Evolutionary conservation across 768 basidiomycete species (phyloP), one percentile per base, ranked within the genome.

Genomic region (Strobilomyces dryophilus): DNA sequence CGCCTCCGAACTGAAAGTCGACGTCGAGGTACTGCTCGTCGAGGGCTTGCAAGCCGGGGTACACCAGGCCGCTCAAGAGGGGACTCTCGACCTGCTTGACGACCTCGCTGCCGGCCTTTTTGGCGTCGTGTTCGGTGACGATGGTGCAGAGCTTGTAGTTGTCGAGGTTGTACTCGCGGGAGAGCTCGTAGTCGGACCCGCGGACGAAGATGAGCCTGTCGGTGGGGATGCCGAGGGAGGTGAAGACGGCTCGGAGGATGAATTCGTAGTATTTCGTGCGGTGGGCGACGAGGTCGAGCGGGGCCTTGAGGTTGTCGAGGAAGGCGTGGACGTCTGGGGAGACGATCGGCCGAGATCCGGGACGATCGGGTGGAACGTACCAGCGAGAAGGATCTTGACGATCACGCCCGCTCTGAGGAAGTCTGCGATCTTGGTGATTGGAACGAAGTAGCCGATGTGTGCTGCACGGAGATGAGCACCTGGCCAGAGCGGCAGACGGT

Each of bases 91-190:
- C 90, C 70, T 98, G 95, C 71, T 98, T 98, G 61, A 99, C 97
- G 51, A 98, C 97, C 68, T 98, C 97, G 2, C 97, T 95, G 6
- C 97, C 97, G 0, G 97, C 97, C 71, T 97, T 97, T 69, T 95
- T 95, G 24, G 95, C 93, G 60, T 98, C 97, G 70, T 95, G 94
- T 61, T 98, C 92, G 2, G 92, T 84, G 18, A 95, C 93, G 54
- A 83, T 86, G n/a, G 95, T 83, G 62, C 87, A 90, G 45, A 98
- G 81, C 61, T 81, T 81, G 83, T 93, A 98, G 65, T 95, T 90
- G 73, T 98, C 97, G 64, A 98, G 78, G 61, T 86, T 97, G 79
- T 95, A 99, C 59, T 95, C 93, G 36, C 76, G 79, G 0, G 85
- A 83, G 53, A 98, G 82, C 67, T 99, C 95, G 82, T 95, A 95